These are phyloP conservation scores for Starmerella sp. DNA, from an alignment of 805 yeast genomes.

Conservation along the genomic window DNA sequence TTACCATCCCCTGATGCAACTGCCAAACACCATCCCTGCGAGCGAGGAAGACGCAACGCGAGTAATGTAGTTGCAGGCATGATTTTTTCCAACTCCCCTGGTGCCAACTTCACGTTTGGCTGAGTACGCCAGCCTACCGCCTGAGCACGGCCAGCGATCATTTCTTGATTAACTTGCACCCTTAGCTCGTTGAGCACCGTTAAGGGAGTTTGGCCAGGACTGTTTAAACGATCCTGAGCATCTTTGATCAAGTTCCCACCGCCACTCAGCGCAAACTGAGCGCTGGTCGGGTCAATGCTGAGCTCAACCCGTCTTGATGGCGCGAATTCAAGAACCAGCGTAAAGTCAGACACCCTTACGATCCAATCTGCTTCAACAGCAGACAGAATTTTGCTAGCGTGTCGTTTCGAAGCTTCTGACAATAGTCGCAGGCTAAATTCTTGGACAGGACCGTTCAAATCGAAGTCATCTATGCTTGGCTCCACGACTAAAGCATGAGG, in stretches of 20 bases:
- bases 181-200: conserved; percentile 37
- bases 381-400: conserved; percentile 12
- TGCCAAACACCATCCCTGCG: conserved; percentile 33
- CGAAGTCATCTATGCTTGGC: conserved; percentile 2
- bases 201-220: conserved; percentile 22
- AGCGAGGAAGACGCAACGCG: conserved; percentile 28
- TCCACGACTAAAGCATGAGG: conserved; percentile 6
- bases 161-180: conserved; percentile 39
- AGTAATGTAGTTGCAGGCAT: conserved; percentile 23
- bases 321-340: conserved; percentile 10
- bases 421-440: conserved; percentile 5
- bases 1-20: conserved; percentile 23
- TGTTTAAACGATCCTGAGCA: conserved; percentile 18
- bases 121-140: conserved; percentile 63
- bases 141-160: conserved; percentile 40
- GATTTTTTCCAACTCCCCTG: conserved; percentile 36
- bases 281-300: conserved; percentile 23
- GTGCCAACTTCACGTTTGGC: conserved; percentile 40
- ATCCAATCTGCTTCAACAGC: conserved; percentile 16
- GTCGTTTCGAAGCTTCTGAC: conserved; percentile 13
- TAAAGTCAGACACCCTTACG: neutral
- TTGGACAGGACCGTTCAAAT: conserved; percentile 3
- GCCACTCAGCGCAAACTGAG: conserved; percentile 17
- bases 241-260: conserved; percentile 13
- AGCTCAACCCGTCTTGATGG: conserved; percentile 13